Conservation (phyloP, 768 basidiomycete genomes). For the Mycena latifolia region DNA sequence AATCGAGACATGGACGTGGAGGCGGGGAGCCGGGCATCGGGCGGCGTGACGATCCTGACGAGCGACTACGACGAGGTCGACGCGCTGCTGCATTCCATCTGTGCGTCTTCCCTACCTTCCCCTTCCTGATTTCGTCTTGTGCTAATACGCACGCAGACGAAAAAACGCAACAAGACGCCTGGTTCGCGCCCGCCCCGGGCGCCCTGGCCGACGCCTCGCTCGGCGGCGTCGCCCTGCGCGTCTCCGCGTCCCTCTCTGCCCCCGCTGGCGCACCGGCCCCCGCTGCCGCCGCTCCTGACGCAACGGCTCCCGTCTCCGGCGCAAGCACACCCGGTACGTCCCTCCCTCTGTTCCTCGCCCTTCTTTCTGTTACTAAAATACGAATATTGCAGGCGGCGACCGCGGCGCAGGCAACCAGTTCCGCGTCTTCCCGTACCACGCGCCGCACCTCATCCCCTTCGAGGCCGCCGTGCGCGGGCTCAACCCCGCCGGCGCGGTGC, state of each 20-base stretch:
- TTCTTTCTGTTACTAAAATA: no score
- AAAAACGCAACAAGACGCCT: slow-evolving; percentile 73
- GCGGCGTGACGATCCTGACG: slow-evolving; percentile 57
- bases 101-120: slow-evolving; percentile 9
- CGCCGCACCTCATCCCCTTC: slow-evolving; percentile 78
- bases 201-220: slow-evolving; percentile 78
- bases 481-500: slow-evolving; percentile 89
- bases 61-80: slow-evolving; percentile 86
- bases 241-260: slow-evolving; percentile 41
- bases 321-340: background rate
- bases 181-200: slow-evolving; percentile 85
- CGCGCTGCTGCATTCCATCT: slow-evolving; percentile 84
- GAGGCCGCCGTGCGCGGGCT: slow-evolving; percentile 81
- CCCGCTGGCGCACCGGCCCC: background rate
- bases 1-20: no score
- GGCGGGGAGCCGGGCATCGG: no score
- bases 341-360: no score
- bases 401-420: slow-evolving; percentile 53
- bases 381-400: no score
- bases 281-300: background rate
- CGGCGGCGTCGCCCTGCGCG: slow-evolving; percentile 57
- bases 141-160: slow-evolving; percentile 57
- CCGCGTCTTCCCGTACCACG: slow-evolving; percentile 91
- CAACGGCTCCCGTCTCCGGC: background rate
- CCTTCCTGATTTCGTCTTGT: slow-evolving; percentile 1